Evolutionary conservation across 23 red algal genomes (phyloP).

Genomic region (Gracilaria domingensis): DNA sequence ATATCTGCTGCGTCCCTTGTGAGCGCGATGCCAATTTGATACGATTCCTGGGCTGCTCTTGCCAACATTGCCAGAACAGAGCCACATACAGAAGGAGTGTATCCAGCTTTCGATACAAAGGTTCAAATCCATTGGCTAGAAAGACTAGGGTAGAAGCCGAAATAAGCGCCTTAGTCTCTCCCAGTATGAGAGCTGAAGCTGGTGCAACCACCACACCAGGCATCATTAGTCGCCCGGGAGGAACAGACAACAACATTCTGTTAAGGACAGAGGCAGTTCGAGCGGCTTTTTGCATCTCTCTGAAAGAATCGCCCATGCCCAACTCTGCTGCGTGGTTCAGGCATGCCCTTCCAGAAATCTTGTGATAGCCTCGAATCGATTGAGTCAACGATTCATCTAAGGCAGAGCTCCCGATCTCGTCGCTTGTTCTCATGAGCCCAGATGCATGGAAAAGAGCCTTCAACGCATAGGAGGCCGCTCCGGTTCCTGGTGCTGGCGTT

Average conservation of each 20-base stretch:
- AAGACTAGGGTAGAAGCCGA: conserved; percentile 62
- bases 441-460: conserved; percentile 39
- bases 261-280: conserved; percentile 14
- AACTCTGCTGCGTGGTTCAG: conserved; percentile 49
- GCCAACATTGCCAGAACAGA: conserved; percentile 70
- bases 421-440: conserved; percentile 47
- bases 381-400: conserved; percentile 9
- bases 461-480: conserved; percentile 56
- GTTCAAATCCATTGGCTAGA: conserved; percentile 37
- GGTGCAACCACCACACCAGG: conserved; percentile 52
- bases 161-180: conserved; percentile 46
- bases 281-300: conserved; percentile 65
- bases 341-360: conserved; percentile 36
- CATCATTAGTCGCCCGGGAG: conserved; percentile 33
- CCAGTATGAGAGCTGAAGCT: conserved; percentile 55
- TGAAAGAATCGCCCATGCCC: conserved; percentile 57
- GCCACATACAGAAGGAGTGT: conserved; percentile 31
- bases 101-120: conserved; percentile 55
- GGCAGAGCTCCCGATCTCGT: background rate
- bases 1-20: conserved; percentile 27
- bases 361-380: background rate
- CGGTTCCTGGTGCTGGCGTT: conserved; percentile 66
- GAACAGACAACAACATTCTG: conserved; percentile 50
- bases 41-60: conserved; percentile 50
- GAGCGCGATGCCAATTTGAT: conserved; percentile 46